Base-by-base conservation (phyloP, 2,329 filamentous ascomycete species). In the Metarhizium anisopliae region DNA sequence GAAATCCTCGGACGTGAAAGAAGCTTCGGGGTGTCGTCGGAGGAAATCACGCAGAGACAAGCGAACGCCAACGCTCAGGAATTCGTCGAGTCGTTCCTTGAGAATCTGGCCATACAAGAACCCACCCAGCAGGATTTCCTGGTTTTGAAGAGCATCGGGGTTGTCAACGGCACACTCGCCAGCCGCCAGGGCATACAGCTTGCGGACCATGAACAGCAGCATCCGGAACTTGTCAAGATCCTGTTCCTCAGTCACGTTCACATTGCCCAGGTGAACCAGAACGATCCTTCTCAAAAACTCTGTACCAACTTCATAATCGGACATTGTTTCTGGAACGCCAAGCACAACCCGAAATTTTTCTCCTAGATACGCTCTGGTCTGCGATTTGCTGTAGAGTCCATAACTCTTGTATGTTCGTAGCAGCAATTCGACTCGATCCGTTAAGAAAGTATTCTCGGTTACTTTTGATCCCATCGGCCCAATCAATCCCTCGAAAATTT, bases 91-190 rank as follows among this genome's bases (percentile, higher is more conserved):
- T 56, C 87, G 84, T 71, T 99, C 94, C 75, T 99, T 99, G 62
- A 99, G 76, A 54, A 99, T 91, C 84, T 94, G 93, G 55, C 90
- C 90, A 68, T 95, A 99, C 13, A 99, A 76, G 67, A 95, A 95
- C 8, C 94, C 93, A 54, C 93, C 93, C 2, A 99, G 82, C 29
- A 99, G 77, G 56, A 97, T 87, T 71, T 99, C 94, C 68, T 99
- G 94, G 70, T 95, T 96, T 66, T 95, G 92, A 18, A 96, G 87
- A 11, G 94, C 90, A 80, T 99, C 94, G 1, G 94, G 93, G 67
- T 99, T 97, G 75, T 99, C 94, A 4, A 92, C 84, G 4, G 90
- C 82, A 69, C 93, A 97, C 61, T 96, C 93, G 55, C 93, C 92
- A 58, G 92, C 91, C 8, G 94, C 93, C 51, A 99, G 78, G 14